These are phyloP conservation scores for Beauveria sp. DNA, from an alignment of 2,329 filamentous ascomycete genomes.

Conservation along the genomic window DNA sequence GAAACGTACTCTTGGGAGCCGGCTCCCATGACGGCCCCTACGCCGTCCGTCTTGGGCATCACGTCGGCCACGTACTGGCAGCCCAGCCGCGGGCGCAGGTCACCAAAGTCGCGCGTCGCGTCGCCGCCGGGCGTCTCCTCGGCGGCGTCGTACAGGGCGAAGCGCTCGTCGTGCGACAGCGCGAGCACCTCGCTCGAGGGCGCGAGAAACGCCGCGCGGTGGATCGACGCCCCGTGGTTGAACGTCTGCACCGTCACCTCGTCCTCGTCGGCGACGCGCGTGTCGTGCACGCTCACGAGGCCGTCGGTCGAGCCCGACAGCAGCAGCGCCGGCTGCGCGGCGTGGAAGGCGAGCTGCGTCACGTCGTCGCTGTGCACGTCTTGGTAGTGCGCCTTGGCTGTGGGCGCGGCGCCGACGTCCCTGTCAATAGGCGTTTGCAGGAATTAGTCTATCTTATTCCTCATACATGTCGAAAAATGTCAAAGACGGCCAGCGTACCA, in stretches of 20 bases:
- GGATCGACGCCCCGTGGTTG: constrained; percentile 68
- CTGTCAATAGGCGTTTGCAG: constrained; percentile 24
- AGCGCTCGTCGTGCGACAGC: constrained; percentile 69
- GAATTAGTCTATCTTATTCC: not conserved
- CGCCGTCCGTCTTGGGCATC: constrained; percentile 48
- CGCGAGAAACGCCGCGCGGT: constrained; percentile 65
- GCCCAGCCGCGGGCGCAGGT: constrained; percentile 55
- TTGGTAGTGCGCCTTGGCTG: constrained; percentile 46
- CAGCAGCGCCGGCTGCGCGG: constrained; percentile 50
- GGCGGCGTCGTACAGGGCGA: constrained; percentile 64
- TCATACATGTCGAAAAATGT: too few species aligned
- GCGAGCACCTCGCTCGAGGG: constrained; percentile 56
- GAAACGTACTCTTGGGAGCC: constrained; percentile 59
- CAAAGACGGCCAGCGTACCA: constrained; percentile 36
- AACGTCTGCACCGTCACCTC: constrained; percentile 71
- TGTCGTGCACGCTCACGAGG: constrained; percentile 70
- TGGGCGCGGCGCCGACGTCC: constrained; percentile 47
- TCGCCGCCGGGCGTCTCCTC: constrained; percentile 54
- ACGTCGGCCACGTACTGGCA: constrained; percentile 72
- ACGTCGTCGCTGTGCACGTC: constrained; percentile 63
- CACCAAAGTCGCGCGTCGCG: constrained; percentile 54
- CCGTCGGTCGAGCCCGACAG: constrained; percentile 75
- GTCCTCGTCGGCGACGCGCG: constrained; percentile 62
- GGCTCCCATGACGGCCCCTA: constrained; percentile 53
- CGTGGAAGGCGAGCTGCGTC: constrained; percentile 53